Evolutionary conservation across 345 rosid genomes (phyloP).

Genomic region (Salix arbutifolia): DNA sequence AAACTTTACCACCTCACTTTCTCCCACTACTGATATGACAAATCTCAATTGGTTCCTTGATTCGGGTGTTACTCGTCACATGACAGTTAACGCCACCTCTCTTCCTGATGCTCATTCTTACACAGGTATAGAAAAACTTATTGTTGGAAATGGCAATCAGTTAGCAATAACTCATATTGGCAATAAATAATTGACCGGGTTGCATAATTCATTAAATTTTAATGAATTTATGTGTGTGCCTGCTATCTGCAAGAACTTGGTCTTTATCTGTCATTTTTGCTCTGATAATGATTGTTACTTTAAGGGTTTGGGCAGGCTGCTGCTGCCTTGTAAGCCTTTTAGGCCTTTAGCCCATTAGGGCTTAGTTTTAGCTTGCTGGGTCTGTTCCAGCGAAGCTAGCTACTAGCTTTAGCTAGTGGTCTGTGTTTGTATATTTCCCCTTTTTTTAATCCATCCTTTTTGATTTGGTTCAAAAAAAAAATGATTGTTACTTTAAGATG

Average conservation of each 20-base stretch:
- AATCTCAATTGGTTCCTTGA: background rate
- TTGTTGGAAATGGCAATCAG: background rate
- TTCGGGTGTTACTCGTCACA: background rate
- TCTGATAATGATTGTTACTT: background rate
- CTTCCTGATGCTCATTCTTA: background rate
- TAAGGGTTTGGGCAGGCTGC: no score
- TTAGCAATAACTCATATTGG: background rate
- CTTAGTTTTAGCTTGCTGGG: no score
- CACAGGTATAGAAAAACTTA: no score
- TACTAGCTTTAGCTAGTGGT: no score
- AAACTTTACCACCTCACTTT: background rate
- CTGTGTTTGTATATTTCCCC: no score
- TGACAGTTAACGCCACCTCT: background rate
- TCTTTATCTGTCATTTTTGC: fast-evolving
- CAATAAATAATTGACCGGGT: no score
- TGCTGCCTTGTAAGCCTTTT: no score
- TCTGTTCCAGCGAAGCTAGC: no score
- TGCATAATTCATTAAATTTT: background rate
- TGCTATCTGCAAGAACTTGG: background rate
- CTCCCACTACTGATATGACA: background rate
- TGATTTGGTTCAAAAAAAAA: no score
- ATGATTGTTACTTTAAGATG: no score
- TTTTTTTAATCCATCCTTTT: no score
- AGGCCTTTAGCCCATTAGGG: no score
- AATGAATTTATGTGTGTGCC: background rate